These are phyloP conservation scores for Theileria orientalis DNA, from an alignment of 169 alveolate genomes.

Conservation along the genomic window DNA sequence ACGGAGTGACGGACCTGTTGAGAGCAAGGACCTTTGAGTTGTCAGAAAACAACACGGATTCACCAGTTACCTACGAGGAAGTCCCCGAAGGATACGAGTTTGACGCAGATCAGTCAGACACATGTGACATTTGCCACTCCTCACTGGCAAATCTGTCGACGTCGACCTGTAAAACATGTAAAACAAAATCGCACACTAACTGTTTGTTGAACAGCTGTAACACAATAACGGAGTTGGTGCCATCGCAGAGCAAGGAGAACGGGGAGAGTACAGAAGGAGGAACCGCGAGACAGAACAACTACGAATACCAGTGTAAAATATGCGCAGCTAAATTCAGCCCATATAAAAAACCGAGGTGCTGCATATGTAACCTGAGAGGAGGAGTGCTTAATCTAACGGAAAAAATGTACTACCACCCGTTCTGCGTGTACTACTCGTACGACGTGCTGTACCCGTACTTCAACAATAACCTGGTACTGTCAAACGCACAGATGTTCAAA, in stretches of 20 bases:
- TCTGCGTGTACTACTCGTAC: constrained; percentile 27
- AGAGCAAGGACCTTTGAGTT: background rate
- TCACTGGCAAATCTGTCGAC: background rate
- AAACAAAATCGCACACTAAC: background rate
- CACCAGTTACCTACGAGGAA: background rate
- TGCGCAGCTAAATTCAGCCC: background rate
- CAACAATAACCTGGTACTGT: background rate
- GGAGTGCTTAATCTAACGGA: constrained; percentile 27
- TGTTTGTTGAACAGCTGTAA: background rate
- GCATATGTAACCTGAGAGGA: constrained; percentile 10
- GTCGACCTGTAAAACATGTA: constrained; percentile 13
- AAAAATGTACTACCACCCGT: constrained; percentile 37
- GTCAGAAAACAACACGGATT: background rate
- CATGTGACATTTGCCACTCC: constrained; percentile 4
- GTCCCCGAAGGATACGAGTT: background rate
- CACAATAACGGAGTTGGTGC: background rate
- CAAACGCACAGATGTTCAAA: background rate
- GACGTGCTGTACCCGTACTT: background rate
- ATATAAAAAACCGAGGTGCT: background rate
- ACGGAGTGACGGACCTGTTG: background rate
- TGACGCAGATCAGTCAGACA: background rate
- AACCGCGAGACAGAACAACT: background rate
- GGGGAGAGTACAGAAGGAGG: background rate
- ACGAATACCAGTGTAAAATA: constrained; percentile 6
- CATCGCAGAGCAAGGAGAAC: background rate